phyloP scores from a whole-genome alignment of 352 stramenopile species.

The Globisporangium perplexum region DNA sequence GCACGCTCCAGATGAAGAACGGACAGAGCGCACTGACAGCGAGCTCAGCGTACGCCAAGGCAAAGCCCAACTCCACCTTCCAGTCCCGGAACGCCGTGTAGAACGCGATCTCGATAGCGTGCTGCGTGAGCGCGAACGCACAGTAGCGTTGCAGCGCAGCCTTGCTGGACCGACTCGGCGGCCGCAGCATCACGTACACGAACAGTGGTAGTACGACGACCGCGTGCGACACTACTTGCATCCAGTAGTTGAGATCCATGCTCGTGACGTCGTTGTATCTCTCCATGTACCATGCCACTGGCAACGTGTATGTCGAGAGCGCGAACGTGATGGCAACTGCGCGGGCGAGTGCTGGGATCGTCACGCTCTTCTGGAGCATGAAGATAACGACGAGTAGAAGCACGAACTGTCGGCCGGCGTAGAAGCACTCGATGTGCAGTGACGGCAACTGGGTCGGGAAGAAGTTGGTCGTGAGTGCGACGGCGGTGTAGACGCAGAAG shows the following conservation, averaged over 20 bases:
- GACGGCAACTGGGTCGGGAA: not conserved
- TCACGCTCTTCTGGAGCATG: conserved; percentile 12
- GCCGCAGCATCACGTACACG: conserved; percentile 19
- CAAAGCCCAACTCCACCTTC: conserved; percentile 16
- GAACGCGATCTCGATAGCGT: conserved; percentile 19
- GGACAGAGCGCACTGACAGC: conserved; percentile 15
- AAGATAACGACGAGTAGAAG: conserved; percentile 5
- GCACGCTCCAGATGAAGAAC: conserved; percentile 52
- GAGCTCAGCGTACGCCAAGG: conserved; percentile 20
- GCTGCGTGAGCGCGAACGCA: conserved; percentile 28
- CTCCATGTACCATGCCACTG: not conserved
- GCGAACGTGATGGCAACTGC: conserved; percentile 13
- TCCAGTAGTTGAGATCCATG: conserved; percentile 4
- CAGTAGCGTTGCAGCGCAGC: conserved; percentile 27
- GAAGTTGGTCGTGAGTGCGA: not conserved
- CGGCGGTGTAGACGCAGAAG: conserved; percentile 6
- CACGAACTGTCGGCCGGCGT: conserved; percentile 14
- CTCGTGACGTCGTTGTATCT: not conserved
- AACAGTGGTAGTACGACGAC: conserved; percentile 16
- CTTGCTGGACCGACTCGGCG: conserved; percentile 21
- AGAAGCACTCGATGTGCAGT: conserved; percentile 21
- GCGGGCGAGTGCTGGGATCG: conserved; percentile 12
- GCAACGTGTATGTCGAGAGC: conserved; percentile 9
- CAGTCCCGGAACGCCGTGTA: conserved; percentile 23
- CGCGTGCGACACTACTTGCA: conserved; percentile 9